These are phyloP conservation scores for Exsudoporus frostii DNA, from an alignment of 768 basidiomycete genomes.

Conservation along the genomic window DNA sequence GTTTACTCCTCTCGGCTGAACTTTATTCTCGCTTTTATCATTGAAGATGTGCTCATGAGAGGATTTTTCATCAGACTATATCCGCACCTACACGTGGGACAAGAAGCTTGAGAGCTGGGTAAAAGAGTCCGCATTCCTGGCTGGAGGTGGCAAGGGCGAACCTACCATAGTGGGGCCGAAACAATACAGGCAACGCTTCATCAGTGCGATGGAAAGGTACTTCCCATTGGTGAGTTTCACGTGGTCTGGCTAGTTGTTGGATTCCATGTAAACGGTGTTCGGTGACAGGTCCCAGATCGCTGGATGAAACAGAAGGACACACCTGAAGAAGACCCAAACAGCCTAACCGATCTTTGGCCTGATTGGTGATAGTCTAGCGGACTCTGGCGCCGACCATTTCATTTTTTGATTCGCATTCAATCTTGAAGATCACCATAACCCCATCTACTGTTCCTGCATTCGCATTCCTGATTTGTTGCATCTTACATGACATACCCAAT, in stretches of 20 bases:
- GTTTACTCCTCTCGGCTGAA: conserved; percentile 28
- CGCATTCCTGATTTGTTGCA: conserved; percentile 15
- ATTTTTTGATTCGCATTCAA: conserved; percentile 3
- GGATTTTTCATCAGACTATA: conserved; percentile 61
- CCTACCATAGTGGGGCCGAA: conserved; percentile 97
- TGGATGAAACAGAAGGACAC: conserved; percentile 87
- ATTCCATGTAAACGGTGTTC: not conserved
- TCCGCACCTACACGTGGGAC: conserved; percentile 97
- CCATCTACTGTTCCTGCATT: not conserved
- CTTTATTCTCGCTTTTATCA: not conserved
- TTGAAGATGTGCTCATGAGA: conserved; percentile 4
- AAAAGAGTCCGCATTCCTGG: conserved; percentile 90
- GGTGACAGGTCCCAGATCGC: conserved; percentile 71
- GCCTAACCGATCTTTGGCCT: conserved; percentile 57
- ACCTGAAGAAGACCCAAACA: conserved; percentile 68
- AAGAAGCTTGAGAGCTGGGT: conserved; percentile 99
- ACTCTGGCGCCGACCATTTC: not conserved
- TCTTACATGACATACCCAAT: conserved; percentile 16
- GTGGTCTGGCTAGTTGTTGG: not conserved
- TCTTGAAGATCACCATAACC: not conserved
- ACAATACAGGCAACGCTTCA: conserved; percentile 86
- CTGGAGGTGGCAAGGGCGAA: conserved; percentile 78
- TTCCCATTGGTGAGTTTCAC: conserved; percentile 66
- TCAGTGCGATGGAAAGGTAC: conserved; percentile 87
- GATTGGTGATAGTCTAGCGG: conserved; percentile 45